Conservation (phyloP, 176 grass and related monocot species). For the Poa annua region DNA sequence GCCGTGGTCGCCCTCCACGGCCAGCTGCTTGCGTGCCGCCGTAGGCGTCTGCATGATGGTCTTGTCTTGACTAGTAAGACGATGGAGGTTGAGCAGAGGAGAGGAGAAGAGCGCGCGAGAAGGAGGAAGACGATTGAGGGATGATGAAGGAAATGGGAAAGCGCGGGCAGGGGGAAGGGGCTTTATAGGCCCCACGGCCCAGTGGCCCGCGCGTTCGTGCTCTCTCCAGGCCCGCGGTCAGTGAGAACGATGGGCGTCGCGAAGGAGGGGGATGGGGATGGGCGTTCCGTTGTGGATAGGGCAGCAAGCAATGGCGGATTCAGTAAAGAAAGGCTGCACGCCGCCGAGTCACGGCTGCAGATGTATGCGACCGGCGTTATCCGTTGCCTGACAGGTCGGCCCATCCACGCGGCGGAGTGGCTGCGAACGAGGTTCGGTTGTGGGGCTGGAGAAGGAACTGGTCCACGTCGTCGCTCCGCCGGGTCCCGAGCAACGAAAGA, state of each 20-base stretch:
- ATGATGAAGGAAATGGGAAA: neutral
- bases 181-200: conserved; percentile 36
- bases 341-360: conserved; percentile 26
- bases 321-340: neutral
- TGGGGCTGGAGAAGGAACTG: neutral
- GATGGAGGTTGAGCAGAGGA: neutral
- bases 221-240: too few relatives aligned
- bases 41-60: neutral
- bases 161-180: neutral
- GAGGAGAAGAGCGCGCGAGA: neutral
- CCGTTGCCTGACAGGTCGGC: conserved; percentile 10
- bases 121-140: neutral
- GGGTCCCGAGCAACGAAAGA: neutral
- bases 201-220: neutral
- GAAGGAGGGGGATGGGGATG: neutral
- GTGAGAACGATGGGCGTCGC: too few relatives aligned
- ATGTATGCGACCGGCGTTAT: conserved; percentile 36
- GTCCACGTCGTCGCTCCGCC: neutral
- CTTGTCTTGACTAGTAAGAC: neutral
- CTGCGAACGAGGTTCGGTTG: too few relatives aligned
- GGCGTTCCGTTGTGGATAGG: conserved; percentile 24
- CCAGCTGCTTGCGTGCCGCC: neutral
- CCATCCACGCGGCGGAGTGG: neutral
- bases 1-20: conserved; percentile 36
- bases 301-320: neutral